Conservation (phyloP, 352 stramenopile species). For the Globisporangium solare region DNA sequence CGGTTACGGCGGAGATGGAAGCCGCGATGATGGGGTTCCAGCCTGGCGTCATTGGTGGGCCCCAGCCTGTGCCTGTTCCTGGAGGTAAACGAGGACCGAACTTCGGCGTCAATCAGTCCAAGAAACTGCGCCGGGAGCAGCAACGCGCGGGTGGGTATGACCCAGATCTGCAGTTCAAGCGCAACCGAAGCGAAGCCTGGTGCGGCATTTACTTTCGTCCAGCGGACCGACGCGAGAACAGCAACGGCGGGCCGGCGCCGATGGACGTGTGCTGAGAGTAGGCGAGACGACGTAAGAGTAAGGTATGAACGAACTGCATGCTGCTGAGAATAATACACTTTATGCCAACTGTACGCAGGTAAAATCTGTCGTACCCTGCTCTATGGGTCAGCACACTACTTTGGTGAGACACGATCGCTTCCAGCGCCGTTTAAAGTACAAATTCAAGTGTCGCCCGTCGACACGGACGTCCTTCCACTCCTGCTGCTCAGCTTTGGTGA, state of each 20-base stretch:
- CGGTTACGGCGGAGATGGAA: slow-evolving; percentile 86
- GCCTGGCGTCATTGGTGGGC: slow-evolving; percentile 60
- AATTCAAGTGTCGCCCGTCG: slow-evolving; percentile 30
- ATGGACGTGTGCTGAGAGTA: slow-evolving; percentile 54
- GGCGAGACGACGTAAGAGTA: background rate
- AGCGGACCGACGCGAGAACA: slow-evolving; percentile 13
- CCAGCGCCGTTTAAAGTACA: slow-evolving; percentile 54
- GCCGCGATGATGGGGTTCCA: slow-evolving; percentile 87
- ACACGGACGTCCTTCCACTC: slow-evolving; percentile 17
- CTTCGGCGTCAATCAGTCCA: slow-evolving; percentile 75
- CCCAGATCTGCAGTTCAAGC: slow-evolving; percentile 69
- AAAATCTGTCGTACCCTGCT: background rate
- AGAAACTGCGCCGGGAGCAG: slow-evolving; percentile 74
- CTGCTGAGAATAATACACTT: too few relatives aligned
- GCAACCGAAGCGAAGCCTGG: slow-evolving; percentile 78
- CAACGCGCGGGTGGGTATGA: slow-evolving; percentile 80
- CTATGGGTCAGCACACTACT: slow-evolving; percentile 1
- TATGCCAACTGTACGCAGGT: too few relatives aligned
- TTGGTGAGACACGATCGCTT: slow-evolving; percentile 6
- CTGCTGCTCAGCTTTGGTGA: slow-evolving; percentile 14
- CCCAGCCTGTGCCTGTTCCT: slow-evolving; percentile 71
- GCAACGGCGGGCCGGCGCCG: slow-evolving; percentile 17
- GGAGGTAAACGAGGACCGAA: slow-evolving; percentile 75
- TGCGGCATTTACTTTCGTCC: slow-evolving; percentile 68
- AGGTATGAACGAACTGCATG: background rate